These are phyloP conservation scores for Rhynchosporium secalis DNA, from an alignment of 2,329 filamentous ascomycete genomes.

Conservation along the genomic window DNA sequence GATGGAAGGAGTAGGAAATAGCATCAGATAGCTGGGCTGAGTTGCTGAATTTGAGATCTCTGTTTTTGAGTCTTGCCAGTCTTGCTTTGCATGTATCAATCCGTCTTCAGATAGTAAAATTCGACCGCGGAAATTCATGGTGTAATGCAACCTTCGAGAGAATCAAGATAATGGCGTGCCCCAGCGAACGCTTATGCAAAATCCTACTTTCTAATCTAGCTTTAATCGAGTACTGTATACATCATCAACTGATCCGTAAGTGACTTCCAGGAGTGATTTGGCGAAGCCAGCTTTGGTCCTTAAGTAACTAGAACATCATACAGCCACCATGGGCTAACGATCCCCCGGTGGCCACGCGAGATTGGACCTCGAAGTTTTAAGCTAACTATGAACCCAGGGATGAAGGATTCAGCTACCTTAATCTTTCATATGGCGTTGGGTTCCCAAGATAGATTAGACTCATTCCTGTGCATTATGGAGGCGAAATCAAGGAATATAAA, in stretches of 20 bases:
- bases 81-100: conserved; percentile 9
- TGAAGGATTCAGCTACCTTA: background rate
- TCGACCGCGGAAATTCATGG: conserved; percentile 5
- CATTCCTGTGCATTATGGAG: background rate
- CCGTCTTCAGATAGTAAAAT: conserved; percentile 1
- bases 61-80: background rate
- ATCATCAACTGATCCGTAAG: background rate
- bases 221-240: conserved; percentile 13
- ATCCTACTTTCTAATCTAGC: conserved; percentile 12
- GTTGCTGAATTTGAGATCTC: conserved; percentile 7
- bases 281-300: conserved; percentile 13
- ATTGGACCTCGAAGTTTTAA: background rate
- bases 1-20: conserved; percentile 1
- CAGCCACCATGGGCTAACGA: background rate
- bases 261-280: background rate
- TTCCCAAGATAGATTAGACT: conserved; percentile 12
- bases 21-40: background rate
- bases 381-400: background rate
- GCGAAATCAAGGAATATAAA: conserved; percentile 9
- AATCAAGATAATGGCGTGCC: conserved; percentile 12
- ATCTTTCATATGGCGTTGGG: conserved; percentile 4
- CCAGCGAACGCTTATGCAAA: conserved; percentile 12
- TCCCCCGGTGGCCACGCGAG: background rate
- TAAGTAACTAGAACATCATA: conserved; percentile 14
- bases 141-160: conserved; percentile 12